phyloP scores from a whole-genome alignment of 768 basidiomycete species.

The Amanita rubescens region DNA sequence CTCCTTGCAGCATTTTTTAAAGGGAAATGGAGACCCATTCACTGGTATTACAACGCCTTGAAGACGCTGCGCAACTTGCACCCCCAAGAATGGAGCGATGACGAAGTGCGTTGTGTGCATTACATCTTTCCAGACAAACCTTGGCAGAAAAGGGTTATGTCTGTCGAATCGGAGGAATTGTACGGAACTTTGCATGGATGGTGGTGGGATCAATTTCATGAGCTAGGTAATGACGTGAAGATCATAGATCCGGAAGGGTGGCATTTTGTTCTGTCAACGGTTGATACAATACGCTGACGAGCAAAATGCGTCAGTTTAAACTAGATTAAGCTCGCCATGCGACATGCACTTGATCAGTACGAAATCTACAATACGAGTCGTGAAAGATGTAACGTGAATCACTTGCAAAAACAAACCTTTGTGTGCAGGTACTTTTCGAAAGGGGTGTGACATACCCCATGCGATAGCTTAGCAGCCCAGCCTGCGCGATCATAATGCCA shows the following conservation, averaged over 20 bases:
- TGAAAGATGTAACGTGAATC: not conserved
- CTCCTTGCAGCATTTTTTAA: constrained; percentile 75
- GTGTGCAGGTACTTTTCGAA: constrained; percentile 81
- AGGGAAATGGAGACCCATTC: constrained; percentile 70
- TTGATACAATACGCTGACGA: constrained; percentile 24
- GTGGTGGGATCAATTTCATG: constrained; percentile 76
- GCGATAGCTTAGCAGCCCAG: constrained; percentile 83
- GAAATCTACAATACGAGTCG: constrained; percentile 50
- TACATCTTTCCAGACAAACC: constrained; percentile 86
- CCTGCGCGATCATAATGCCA: constrained; percentile 99
- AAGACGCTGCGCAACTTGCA: constrained; percentile 79
- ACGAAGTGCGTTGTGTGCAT: constrained; percentile 80
- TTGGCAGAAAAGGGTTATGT: constrained; percentile 53
- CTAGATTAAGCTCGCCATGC: constrained; percentile 58
- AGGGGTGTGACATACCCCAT: constrained; percentile 84
- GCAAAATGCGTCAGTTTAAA: constrained; percentile 5
- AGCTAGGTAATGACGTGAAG: constrained; percentile 36
- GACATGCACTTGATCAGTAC: constrained; percentile 91
- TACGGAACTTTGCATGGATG: constrained; percentile 53
- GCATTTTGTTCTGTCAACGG: constrained; percentile 43
- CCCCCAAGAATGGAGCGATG: constrained; percentile 71
- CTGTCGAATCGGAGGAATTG: constrained; percentile 26
- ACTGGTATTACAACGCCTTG: constrained; percentile 89
- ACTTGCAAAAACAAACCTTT: constrained; percentile 49
- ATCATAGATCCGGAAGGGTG: constrained; percentile 37